Evolutionary conservation across 192 early-diverging fungal species (phyloP), one percentile per base, ranked within the genome.

Genomic region (Backusella mclennaniae): DNA sequence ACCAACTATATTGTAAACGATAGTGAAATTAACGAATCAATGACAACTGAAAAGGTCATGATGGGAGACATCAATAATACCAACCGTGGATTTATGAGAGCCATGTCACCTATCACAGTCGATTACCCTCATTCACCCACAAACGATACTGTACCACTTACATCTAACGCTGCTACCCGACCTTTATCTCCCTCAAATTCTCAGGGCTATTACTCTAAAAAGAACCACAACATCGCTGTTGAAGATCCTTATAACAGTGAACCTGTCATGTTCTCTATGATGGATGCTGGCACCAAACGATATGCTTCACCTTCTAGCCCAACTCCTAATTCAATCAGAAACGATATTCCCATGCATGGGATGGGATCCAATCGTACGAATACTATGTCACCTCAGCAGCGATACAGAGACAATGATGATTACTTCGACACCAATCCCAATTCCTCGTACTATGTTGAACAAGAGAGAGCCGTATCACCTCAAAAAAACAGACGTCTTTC

Each of bases 41-140:
- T 63, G 35, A 4, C 53, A 23, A 31, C 31, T 6, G 33, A 36
- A 33, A 36, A 68, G 14, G 29, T n/a, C 1, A 15, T 72, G 12
- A 35, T 73, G 31, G 46, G 56, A 26, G 56, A 63, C 53, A 59
- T 11, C 4, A 73, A 73, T 9, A 52, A 36, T 14, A 73, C 19
- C 17, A 73, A 33, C 44, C 36, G 53, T 59, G 72, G 73, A 41
- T 74, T 74, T 41, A 74, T 74, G 73, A 35, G 53, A 15, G 26
- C 77, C 21, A 78, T 73, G 77, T 72, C 66, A 26, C 77, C 70
- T 19, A 71, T 59, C 14, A 36, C 52, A 12, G 76, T 76, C 3
- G 77, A 78, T 39, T 68, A 73, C 42, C 66, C 71, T 29, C 19
- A 63, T 17, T 52, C 71, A 35, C 19, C 72, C 9, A 66, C 56